Base-by-base conservation (phyloP, 1,284 basidiomycete genomes). In the Ganoderma sinense region DNA sequence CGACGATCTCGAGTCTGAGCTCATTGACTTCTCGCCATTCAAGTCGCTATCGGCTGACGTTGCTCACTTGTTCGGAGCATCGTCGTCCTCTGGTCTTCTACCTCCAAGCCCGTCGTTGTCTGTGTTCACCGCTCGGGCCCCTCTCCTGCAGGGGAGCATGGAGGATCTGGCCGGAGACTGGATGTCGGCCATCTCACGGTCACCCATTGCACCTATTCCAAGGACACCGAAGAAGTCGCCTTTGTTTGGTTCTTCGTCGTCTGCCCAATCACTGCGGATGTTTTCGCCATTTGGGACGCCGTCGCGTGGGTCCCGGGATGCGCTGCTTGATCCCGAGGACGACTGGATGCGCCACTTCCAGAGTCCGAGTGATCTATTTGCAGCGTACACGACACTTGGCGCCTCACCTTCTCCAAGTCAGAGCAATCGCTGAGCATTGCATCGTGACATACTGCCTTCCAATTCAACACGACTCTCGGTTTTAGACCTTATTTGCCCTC, bases 1-100 rank as follows among this genome's bases (percentile, higher is more conserved):
- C 8, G 68, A 69, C 36, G 66, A 68, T 6, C 58, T 73, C 33
- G 72, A 73, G 29, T 56, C 72, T 2, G 72, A 73, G 48, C 40
- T 73, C 7, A 70, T 73, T 51, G 53, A 73, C 48, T 73, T 70
- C 58, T 73, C 72, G 5, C 72, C 72, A 10, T 66, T 64, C 66
- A 68, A 69, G 55, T 70, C 72, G n/a, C 65, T 69, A 16, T 33
- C 31, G 53, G 64, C 26, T 45, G 58, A 55, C 31, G 31, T 39
- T 14, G 45, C 18, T 6, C 33, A 48, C 43, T 31, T 55, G 23
- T 43, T 56, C 48, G 62, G 55, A 39, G 23, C 59, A 39, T 45
- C 69, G 59, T 45, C 29, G 45, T n/a, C 29, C 7, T 41, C 16
- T 29, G 36, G n/a, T 29, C 33, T 48, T 33, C 56, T 60, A 29